A percentile compares a stretch with the other conserved stretches of the same genome.
Evolutionary conservation across 23 red algal species (phyloP).

Genomic region (Pyropia yezoensis): DNA sequence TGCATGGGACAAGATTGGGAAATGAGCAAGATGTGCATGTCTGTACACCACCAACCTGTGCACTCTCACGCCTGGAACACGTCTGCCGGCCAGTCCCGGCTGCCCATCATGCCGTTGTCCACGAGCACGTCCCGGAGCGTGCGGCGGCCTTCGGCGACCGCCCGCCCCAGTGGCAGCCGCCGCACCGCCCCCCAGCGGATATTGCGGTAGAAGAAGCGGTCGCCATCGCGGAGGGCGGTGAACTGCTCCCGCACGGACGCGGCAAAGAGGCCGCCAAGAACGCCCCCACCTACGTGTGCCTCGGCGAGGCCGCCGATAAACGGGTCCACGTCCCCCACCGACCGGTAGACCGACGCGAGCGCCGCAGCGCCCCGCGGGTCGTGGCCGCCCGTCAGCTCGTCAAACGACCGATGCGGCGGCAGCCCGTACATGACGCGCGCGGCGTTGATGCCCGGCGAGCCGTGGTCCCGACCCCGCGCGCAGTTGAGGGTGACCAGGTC

Average conservation of each 20-base stretch:
- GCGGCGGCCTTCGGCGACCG: no score
- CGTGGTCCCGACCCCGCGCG: conserved; percentile 38
- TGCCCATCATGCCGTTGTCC: no score
- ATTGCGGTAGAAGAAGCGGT: conserved; percentile 42
- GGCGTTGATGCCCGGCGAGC: conserved; percentile 21
- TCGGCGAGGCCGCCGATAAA: conserved; percentile 42
- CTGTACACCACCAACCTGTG: no score
- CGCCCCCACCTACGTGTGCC: conserved; percentile 8
- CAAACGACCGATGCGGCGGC: conserved; percentile 2
- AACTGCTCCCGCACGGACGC: conserved; percentile 15
- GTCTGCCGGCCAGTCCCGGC: no score
- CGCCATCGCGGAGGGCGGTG: conserved; percentile 28
- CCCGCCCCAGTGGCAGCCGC: no score
- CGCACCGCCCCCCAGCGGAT: no score
- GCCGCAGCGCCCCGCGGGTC: neutral
- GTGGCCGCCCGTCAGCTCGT: conserved; percentile 7
- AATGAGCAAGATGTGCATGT: no score
- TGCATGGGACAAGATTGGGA: no score
- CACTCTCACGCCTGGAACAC: no score
- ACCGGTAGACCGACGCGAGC: conserved; percentile 9
- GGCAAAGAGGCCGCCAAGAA: conserved; percentile 10
- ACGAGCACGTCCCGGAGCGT: no score
- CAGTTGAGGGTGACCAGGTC: conserved; percentile 60
- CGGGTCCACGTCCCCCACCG: conserved; percentile 26
- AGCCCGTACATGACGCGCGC: conserved; percentile 22